Conservation (phyloP, 2,329 filamentous ascomycete genomes). For the Helminthosporium solani region DNA sequence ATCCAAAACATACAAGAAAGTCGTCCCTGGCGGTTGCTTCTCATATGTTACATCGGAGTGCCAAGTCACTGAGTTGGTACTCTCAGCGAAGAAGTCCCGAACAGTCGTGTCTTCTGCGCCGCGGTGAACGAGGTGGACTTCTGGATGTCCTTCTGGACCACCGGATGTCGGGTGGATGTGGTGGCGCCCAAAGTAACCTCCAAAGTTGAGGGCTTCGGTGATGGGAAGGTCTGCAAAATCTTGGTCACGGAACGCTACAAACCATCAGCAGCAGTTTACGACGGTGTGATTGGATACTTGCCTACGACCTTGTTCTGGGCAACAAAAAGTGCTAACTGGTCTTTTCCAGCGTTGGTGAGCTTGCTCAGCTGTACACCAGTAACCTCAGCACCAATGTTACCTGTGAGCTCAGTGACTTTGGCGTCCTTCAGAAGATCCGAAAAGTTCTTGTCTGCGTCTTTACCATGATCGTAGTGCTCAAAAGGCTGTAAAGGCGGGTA, state of each 20-base stretch:
- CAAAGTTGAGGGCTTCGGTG: constrained; percentile 66
- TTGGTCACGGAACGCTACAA: constrained; percentile 68
- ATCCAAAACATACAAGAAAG: constrained; percentile 86
- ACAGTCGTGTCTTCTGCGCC: constrained; percentile 63
- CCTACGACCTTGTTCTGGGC: constrained; percentile 75
- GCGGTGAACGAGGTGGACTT: constrained; percentile 77
- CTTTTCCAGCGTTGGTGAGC: constrained; percentile 67
- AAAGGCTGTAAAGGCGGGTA: constrained; percentile 69
- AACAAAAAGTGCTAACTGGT: constrained; percentile 74
- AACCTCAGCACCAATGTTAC: constrained; percentile 72
- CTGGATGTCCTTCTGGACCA: constrained; percentile 69
- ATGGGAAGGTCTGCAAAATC: constrained; percentile 68
- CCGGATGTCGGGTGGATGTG: constrained; percentile 82
- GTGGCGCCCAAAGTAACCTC: constrained; percentile 74
- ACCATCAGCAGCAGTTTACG: constrained; percentile 7
- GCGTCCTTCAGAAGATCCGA: constrained; percentile 64
- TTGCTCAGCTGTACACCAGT: constrained; percentile 69
- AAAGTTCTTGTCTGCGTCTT: constrained; percentile 69
- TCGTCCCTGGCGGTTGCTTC: constrained; percentile 83
- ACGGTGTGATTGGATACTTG: constrained; percentile 26
- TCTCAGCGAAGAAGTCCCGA: constrained; percentile 63
- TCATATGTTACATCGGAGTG: constrained; percentile 90
- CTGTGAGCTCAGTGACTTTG: constrained; percentile 63
- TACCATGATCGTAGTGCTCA: constrained; percentile 72
- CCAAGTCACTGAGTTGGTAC: constrained; percentile 82